Percentiles rank a stretch among this genome's conserved stretches.
Conservation (phyloP, 1,284 basidiomycete genomes). For the Ceratobasidium sp. region DNA sequence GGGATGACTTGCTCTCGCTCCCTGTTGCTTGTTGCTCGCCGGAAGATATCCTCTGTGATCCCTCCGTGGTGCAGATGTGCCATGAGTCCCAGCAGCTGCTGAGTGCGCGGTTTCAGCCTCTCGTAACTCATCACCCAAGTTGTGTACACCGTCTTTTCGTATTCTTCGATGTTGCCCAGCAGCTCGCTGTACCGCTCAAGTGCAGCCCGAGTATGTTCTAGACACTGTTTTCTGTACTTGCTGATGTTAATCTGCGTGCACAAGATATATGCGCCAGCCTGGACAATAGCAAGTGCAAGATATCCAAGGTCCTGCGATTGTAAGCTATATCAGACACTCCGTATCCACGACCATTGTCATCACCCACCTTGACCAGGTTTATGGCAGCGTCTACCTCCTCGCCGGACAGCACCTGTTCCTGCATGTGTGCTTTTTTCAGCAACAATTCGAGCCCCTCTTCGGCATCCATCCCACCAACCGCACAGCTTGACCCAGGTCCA, state of each 20-base stretch:
- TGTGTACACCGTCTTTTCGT: no score
- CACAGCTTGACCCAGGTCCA: neutral
- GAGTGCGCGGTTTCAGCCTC: neutral
- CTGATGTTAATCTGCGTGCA: neutral
- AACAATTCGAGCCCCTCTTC: neutral
- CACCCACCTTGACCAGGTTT: no score
- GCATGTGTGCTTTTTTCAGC: no score
- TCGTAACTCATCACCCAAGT: no score
- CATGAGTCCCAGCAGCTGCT: neutral
- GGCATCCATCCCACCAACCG: no score
- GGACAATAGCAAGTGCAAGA: conserved; percentile 11
- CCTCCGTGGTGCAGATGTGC: neutral
- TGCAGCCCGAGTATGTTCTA: neutral
- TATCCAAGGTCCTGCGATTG: neutral
- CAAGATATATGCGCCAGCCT: conserved; percentile 15
- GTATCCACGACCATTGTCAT: no score
- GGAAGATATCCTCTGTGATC: neutral
- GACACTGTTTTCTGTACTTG: neutral
- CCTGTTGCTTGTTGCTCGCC: neutral
- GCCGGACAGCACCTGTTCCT: no score
- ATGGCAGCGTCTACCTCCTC: no score
- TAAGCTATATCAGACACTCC: no score
- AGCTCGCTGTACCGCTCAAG: neutral
- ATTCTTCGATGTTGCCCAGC: neutral
- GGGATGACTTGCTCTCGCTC: neutral